Conservation (phyloP, 2,329 filamentous ascomycete genomes). For the Albophoma yamanashiensis region DNA sequence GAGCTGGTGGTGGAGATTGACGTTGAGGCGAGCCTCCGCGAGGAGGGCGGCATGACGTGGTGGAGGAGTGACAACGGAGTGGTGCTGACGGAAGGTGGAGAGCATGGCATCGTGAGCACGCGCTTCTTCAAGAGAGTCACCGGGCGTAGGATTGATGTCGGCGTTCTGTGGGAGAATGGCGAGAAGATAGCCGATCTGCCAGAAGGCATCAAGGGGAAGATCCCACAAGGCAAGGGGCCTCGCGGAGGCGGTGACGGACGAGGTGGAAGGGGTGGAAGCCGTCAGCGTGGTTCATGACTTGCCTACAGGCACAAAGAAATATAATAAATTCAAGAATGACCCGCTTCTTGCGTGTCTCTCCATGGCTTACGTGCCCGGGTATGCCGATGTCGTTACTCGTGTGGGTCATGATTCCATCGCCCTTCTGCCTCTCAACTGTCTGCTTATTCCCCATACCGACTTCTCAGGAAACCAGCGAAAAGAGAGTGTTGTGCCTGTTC, state of each 20-base stretch:
- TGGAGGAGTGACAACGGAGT: slow-evolving; percentile 74
- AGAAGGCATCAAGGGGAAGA: slow-evolving; percentile 36
- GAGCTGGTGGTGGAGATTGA: slow-evolving; percentile 73
- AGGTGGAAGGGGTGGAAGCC: slow-evolving; percentile 22
- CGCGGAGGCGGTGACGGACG: slow-evolving; percentile 25
- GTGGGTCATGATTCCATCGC: not conserved
- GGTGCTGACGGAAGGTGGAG: slow-evolving; percentile 51
- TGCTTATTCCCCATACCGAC: no score
- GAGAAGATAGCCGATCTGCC: slow-evolving; percentile 57
- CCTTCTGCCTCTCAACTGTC: not conserved
- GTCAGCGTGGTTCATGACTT: slow-evolving; percentile 10
- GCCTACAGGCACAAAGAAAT: not conserved
- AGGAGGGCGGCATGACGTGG: slow-evolving; percentile 46
- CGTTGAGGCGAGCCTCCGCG: slow-evolving; percentile 52
- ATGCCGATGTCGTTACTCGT: not conserved
- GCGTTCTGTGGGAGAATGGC: slow-evolving; percentile 62
- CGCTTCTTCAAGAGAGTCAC: slow-evolving; percentile 64
- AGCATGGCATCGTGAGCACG: slow-evolving; percentile 50
- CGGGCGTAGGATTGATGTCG: slow-evolving; percentile 47
- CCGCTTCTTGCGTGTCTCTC: not conserved
- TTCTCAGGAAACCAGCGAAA: not conserved
- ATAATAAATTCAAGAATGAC: not conserved
- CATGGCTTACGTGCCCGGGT: not conserved
- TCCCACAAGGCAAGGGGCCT: slow-evolving; percentile 38
- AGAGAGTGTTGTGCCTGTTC: slow-evolving; percentile 4